Base-by-base conservation (phyloP, 2,329 filamentous ascomycete species). In the Aspergillus pseudoglaucus region DNA sequence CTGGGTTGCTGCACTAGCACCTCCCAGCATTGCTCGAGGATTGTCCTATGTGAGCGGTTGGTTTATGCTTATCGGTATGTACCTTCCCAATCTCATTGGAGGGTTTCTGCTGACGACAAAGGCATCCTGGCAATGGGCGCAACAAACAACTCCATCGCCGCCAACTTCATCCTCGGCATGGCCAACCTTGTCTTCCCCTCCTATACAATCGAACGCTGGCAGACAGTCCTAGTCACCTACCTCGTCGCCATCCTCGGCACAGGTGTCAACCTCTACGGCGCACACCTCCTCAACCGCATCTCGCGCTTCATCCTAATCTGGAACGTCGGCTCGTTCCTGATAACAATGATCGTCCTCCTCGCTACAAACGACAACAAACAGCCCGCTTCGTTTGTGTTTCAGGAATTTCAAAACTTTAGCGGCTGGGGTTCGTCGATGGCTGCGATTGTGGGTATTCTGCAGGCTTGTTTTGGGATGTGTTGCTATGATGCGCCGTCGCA, bases 1-100 rank as follows among this genome's bases (percentile, higher is more conserved):
- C 1, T 79, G 79, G 78, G 78, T 80, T 14, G 77, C 76, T 3
- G 74, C 80, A 1, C 65, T 81, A 6, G 75, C 78, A 4, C 79
- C 79, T 2, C 71, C 66, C 6, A 70, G 64, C 18, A 65, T 73
- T 39, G 65, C 71, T 7, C 65, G 72, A 33, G 67, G 69, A 8
- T 54, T 74, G 20, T 74, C 70, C 7, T 75, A 73, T 49, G 57
- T 73, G 1, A 73, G 70, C 2, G 73, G 73, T 7, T 76, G 74
- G 72, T 75, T 76, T 50, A 74, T 75, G 72, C 64, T 74, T 7
- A 73, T 69, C 33, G 73, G 73, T 62, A 67, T 62, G 49, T 42
- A 2, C 23, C 22, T 20, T 20, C 20, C 4, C 22, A 5, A 5
- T 22, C 22, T 22, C 3, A 22, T 5, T 22, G 22, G 4, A 22